Conservation (phyloP, 352 stramenopile species). For the Phytophthora macrochlamydospora region DNA sequence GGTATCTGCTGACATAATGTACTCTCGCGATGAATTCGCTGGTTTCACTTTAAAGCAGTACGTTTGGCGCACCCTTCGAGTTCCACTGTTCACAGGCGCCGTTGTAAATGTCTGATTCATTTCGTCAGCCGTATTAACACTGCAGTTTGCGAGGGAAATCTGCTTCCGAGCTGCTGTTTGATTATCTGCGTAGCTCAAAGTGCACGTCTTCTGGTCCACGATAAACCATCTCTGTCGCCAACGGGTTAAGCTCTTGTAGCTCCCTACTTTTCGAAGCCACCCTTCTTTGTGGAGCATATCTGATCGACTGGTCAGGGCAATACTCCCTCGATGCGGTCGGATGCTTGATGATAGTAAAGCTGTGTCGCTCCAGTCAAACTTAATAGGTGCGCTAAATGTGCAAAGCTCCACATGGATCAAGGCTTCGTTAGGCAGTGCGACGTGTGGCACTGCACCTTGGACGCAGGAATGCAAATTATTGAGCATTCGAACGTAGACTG, state of each 20-base stretch:
- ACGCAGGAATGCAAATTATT: constrained; percentile 75
- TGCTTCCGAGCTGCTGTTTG: constrained; percentile 56
- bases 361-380: constrained; percentile 69
- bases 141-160: constrained; percentile 69
- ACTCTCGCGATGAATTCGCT: constrained; percentile 77
- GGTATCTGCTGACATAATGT: constrained; percentile 80
- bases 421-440: constrained; percentile 62
- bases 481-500: constrained; percentile 68
- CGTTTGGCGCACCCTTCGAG: constrained; percentile 76
- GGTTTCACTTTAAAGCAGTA: constrained; percentile 88
- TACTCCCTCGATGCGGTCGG: constrained; percentile 25
- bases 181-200: constrained; percentile 76
- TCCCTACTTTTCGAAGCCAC: constrained; percentile 79
- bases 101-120: constrained; percentile 90
- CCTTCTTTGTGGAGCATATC: constrained; percentile 70
- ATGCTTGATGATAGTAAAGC: constrained; percentile 16
- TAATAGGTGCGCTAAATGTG: constrained; percentile 54
- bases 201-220: constrained; percentile 67
- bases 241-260: constrained; percentile 59
- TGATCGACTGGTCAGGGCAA: constrained; percentile 24
- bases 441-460: constrained; percentile 68
- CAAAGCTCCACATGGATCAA: constrained; percentile 70
- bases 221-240: constrained; percentile 79
- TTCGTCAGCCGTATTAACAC: constrained; percentile 65
- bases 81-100: constrained; percentile 85